These are phyloP conservation scores for Mariannaea sp. DNA, from an alignment of 2,329 filamentous ascomycete genomes.

Conservation along the genomic window DNA sequence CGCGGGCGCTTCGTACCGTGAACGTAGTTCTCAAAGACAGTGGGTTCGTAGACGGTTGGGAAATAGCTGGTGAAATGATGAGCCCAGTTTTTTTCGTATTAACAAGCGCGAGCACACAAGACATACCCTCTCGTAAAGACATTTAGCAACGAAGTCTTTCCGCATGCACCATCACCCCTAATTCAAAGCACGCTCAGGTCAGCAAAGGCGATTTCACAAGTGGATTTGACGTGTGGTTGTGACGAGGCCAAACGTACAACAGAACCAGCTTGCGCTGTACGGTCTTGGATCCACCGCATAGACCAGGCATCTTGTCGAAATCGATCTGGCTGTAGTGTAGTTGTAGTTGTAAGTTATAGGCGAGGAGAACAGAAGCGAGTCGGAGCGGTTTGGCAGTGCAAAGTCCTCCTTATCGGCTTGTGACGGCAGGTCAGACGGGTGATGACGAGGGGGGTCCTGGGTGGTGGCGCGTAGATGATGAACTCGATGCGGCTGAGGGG, in stretches of 20 bases:
- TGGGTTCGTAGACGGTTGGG: constrained; percentile 97
- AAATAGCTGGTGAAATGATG: constrained; percentile 70
- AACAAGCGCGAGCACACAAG: background rate
- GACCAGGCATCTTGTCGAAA: constrained; percentile 38
- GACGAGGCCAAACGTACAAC: constrained; percentile 59
- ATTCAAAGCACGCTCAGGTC: constrained; percentile 19
- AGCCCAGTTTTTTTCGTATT: constrained; percentile 15
- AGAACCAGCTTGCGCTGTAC: constrained; percentile 96
- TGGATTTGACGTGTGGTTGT: constrained; percentile 1
- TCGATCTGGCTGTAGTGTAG: constrained; percentile 1
- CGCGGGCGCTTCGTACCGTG: constrained; percentile 67
- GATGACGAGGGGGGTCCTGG: constrained; percentile 10
- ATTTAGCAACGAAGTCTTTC: constrained; percentile 95
- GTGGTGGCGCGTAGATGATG: constrained; percentile 7
- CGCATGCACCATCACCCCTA: constrained; percentile 93
- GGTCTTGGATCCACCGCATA: constrained; percentile 77
- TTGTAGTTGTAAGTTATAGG: constrained; percentile 15
- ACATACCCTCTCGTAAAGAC: constrained; percentile 96
- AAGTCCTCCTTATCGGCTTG: background rate
- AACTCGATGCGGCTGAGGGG: constrained; percentile 11
- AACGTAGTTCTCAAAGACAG: constrained; percentile 98
- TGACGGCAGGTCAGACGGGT: constrained; percentile 7
- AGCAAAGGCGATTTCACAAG: constrained; percentile 22
- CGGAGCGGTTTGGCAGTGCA: constrained; percentile 1
- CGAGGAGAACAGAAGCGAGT: background rate